Base-by-base conservation (phyloP, 2,329 filamentous ascomycete genomes). In the Diaporthe citriasiana region DNA sequence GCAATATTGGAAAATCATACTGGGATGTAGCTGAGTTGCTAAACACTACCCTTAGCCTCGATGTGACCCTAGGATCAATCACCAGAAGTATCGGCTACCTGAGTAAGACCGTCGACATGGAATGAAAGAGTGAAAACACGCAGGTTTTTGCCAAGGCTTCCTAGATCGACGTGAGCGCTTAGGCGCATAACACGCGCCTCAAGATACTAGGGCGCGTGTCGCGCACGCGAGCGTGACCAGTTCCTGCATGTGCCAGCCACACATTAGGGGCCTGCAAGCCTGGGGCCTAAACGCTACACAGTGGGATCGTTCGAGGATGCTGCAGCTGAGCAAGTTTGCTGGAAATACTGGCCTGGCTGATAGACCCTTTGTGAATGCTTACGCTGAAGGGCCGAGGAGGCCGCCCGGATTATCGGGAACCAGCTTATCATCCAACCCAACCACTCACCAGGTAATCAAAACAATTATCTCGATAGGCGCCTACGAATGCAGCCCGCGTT, bases 161-260 rank as follows among this genome's bases (percentile, higher is more conserved):
- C 25, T 42, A 22, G 12, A 60, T 38, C 30, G 42, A 35, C 27
- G 30, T 50, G 42, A 17, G 60, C 30, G 45, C 60, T 66, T 50
- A 66, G 42, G 27, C 60, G 60, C 60, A 60, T 42, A 66, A 66
- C 27, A 33, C 60, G 30, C 60, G 45, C 8, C 45, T 10, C 22
- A 8, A 33, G 60, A 25, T n/a, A 45, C 60, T 51, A 30, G 60
- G n/a, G 45, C 63, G 63, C 45, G 27, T 17, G 63, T 51, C 63
- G 63, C 42, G 30, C 60, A 66, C 30, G 60, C 27, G 30, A 66
- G 60, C 60, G 45, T 66, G 45, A 66, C 30, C 30, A 40, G 63
- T 66, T 51, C 63, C 63, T 66, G 63, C 63, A 66, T 66, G 60
- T 66, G 45, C 30, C 63, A 66, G 60, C 45, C 45, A 51, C 63